These are phyloP conservation scores for Talaromyces rugulosus DNA, from an alignment of 2,329 filamentous ascomycete genomes.

Conservation along the genomic window DNA sequence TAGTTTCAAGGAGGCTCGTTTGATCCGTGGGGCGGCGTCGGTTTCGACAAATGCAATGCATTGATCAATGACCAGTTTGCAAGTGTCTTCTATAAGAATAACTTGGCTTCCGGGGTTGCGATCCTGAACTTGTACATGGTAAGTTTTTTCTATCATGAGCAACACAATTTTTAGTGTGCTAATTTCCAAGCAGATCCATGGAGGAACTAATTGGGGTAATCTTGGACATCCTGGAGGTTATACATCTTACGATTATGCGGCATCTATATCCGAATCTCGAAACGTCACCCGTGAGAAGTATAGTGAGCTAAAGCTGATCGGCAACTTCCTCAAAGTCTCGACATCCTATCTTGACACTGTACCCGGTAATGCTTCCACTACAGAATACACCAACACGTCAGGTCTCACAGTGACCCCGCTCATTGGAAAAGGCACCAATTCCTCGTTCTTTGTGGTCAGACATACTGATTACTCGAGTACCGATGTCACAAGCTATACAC, in stretches of 20 bases:
- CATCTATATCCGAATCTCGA: slow-evolving; percentile 65
- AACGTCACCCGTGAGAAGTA: slow-evolving; percentile 70
- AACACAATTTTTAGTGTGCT: background rate
- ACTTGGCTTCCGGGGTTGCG: slow-evolving; percentile 60
- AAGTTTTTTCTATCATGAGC: slow-evolving; percentile 14
- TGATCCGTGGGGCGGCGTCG: slow-evolving; percentile 69
- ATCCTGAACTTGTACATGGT: slow-evolving; percentile 76
- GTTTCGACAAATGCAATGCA: slow-evolving; percentile 62
- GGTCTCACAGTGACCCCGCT: slow-evolving; percentile 60
- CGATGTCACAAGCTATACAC: slow-evolving; percentile 56
- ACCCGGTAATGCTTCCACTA: slow-evolving; percentile 42
- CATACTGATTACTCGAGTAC: slow-evolving; percentile 63
- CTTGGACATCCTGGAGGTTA: slow-evolving; percentile 65
- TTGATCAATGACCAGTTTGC: slow-evolving; percentile 71
- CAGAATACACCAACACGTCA: slow-evolving; percentile 49
- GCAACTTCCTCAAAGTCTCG: slow-evolving; percentile 69
- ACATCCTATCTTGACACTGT: slow-evolving; percentile 63
- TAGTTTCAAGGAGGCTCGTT: slow-evolving; percentile 68
- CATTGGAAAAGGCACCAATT: slow-evolving; percentile 48
- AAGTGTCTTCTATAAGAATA: slow-evolving; percentile 75
- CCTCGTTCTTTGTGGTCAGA: slow-evolving; percentile 63
- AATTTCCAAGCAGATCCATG: slow-evolving; percentile 50
- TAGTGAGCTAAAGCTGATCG: slow-evolving; percentile 71
- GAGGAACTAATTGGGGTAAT: slow-evolving; percentile 83
- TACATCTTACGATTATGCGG: slow-evolving; percentile 59